phyloP scores from a whole-genome alignment of 345 rosid genomes.

The Bruguiera parviflora region DNA sequence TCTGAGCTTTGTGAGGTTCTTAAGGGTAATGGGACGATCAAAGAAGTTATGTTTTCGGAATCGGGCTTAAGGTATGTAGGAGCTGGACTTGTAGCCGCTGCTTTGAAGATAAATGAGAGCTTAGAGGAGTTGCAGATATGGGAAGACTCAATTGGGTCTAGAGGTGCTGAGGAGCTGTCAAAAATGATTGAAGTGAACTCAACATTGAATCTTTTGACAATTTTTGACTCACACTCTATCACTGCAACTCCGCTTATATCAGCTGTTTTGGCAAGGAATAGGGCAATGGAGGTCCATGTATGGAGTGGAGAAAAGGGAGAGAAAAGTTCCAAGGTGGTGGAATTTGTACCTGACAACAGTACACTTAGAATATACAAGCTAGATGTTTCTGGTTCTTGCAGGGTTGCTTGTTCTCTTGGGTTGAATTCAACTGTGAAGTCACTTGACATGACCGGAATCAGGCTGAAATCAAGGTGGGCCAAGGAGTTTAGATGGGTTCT shows the following conservation, averaged over 20 bases:
- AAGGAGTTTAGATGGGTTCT: constrained; percentile 82
- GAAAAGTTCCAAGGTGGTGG: constrained; percentile 69
- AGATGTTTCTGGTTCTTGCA: constrained; percentile 62
- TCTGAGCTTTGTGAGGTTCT: constrained; percentile 51
- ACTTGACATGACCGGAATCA: constrained; percentile 73
- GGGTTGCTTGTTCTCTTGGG: constrained; percentile 78
- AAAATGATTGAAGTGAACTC: constrained; percentile 91
- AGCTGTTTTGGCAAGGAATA: constrained; percentile 79
- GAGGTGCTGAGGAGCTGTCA: constrained; percentile 89
- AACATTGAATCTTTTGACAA: constrained; percentile 62
- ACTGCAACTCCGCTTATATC: constrained; percentile 84
- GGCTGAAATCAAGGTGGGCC: constrained; percentile 74
- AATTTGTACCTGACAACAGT: constrained; percentile 66
- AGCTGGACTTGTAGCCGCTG: constrained; percentile 59
- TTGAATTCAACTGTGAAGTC: constrained; percentile 73
- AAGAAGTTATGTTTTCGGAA: constrained; percentile 57
- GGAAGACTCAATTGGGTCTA: constrained; percentile 92
- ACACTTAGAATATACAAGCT: constrained; percentile 65
- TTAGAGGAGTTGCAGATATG: constrained; percentile 91
- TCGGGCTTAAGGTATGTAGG: constrained; percentile 54
- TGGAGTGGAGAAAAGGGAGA: constrained; percentile 68
- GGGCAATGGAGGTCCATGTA: constrained; percentile 75
- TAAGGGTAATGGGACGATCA: constrained; percentile 52
- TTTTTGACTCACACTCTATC: constrained; percentile 62
- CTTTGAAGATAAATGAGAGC: constrained; percentile 61